Evolutionary conservation across 495 filamentous ascomycete species (phyloP), one percentile per base, ranked within the genome.

Genomic region (Xylaria sp.): DNA sequence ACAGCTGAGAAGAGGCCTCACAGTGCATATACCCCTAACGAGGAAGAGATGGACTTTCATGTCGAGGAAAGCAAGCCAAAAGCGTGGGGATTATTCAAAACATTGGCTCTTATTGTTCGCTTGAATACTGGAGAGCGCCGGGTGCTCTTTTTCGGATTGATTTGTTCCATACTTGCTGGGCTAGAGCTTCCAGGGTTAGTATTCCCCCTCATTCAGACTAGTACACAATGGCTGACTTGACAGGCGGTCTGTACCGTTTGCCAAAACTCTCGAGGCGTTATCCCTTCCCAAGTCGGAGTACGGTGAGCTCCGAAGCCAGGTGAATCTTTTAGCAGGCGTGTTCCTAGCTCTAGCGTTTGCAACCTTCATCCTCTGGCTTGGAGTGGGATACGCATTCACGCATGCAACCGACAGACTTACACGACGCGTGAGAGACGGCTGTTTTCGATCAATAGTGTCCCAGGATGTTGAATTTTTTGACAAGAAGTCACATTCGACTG

Each of bases 381-480:
- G 61, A 8, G 40, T 64, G 26, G 92, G 92, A 46, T 66, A 89
- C 33, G 83, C 87, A 5, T 93, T 95, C 70, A 91, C 90, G 0
- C 87, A 88, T 71, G 90, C 90, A 78, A 92, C 91, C 1, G 93
- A 95, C 78, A 82, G 85, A 46, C 84, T 95, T 33, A 85, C 94
- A 61, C 88, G 89, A 72, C 88, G 92, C 14, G 89, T 89, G 15
- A 84, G 93, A 71, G 84, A 91, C 77, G 81, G 82, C 44, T 88
- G 91, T 46, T 95, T 95, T 80, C 84, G 90, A 48, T 81, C 86
- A n/a, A 92, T 64, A 8, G 12, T 64, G 24, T 15, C 41, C 14
- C 93, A 97, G 77, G 94, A 97, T 70, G 95, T 98, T 74, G 86
- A 86, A 33, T 97, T 92, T 80, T 98, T 97, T 73, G 95, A 98